Percentiles rank a stretch among this genome's conserved stretches.
These are phyloP conservation scores for Wickerhamomyces strasburgensis DNA, from an alignment of 805 yeast genomes.

Conservation along the genomic window DNA sequence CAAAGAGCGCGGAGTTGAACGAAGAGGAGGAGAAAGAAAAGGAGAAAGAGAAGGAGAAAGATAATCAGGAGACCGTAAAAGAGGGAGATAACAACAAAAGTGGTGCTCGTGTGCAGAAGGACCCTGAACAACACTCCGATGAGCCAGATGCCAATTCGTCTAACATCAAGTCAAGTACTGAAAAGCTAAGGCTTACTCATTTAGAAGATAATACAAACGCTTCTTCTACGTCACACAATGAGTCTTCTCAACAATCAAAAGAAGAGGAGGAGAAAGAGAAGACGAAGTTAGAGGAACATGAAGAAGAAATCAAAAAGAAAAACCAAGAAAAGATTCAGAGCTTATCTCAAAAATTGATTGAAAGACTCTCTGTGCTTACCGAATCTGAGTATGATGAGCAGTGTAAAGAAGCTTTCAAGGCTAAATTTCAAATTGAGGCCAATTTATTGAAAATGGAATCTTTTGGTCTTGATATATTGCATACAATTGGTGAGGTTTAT, in stretches of 20 bases:
- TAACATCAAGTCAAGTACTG: not conserved
- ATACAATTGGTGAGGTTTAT: slow-evolving; percentile 68
- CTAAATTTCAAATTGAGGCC: slow-evolving; percentile 73
- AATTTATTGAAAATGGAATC: slow-evolving; percentile 78
- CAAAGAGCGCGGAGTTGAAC: slow-evolving; percentile 51
- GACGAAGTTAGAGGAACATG: slow-evolving; percentile 53
- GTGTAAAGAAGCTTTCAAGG: slow-evolving; percentile 56
- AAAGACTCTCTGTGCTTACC: slow-evolving; percentile 47
- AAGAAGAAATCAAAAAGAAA: slow-evolving; percentile 69
- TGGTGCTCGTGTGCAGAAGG: too few relatives aligned
- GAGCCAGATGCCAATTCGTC: too few relatives aligned
- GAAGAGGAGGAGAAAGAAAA: slow-evolving; percentile 41
- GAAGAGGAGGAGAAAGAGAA: slow-evolving; percentile 33
- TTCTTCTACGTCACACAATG: too few relatives aligned
- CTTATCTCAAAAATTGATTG: slow-evolving; percentile 53
- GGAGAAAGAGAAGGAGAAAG: slow-evolving; percentile 19
- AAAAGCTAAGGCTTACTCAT: not conserved
- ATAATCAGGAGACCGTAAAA: slow-evolving; percentile 24
- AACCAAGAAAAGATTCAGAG: slow-evolving; percentile 61
- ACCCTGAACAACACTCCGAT: too few relatives aligned
- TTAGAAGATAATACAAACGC: not conserved
- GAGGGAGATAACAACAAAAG: too few relatives aligned
- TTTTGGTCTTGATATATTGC: slow-evolving; percentile 77
- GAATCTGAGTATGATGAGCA: slow-evolving; percentile 62
- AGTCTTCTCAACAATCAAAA: too few relatives aligned